These are phyloP conservation scores for Whalleya microplaca DNA, from an alignment of 2,329 filamentous ascomycete species.

Conservation along the genomic window DNA sequence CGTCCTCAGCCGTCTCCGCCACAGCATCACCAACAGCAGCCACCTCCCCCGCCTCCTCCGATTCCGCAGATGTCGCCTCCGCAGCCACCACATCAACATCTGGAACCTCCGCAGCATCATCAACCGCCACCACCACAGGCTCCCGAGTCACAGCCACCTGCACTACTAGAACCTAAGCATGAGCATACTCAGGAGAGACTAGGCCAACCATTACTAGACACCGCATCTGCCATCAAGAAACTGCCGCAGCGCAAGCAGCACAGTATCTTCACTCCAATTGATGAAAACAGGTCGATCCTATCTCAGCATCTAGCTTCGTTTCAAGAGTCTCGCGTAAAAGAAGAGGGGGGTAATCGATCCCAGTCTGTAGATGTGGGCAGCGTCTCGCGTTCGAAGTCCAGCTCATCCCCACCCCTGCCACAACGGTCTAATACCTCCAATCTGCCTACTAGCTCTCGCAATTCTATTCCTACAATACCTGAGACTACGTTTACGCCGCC, in stretches of 20 bases:
- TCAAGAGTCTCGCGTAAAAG: conserved; percentile 52
- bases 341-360: conserved; percentile 52
- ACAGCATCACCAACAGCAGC: conserved; percentile 57
- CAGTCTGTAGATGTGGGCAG: conserved; percentile 68
- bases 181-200: conserved; percentile 53
- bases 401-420: conserved; percentile 58
- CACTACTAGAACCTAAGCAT: conserved; percentile 53
- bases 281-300: conserved; percentile 86
- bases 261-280: conserved; percentile 97
- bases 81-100: conserved; percentile 53
- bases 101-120: conserved; percentile 46
- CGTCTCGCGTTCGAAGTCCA: conserved; percentile 54
- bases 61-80: conserved; percentile 56
- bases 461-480: conserved; percentile 65
- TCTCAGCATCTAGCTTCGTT: conserved; percentile 80
- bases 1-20: conserved; percentile 63
- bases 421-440: conserved; percentile 54
- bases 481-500: conserved; percentile 71
- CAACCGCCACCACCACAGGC: conserved; percentile 52
- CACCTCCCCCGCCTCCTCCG: conserved; percentile 51
- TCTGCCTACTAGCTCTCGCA: conserved; percentile 51
- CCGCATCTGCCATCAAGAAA: conserved; percentile 58
- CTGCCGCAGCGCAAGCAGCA: conserved; percentile 78
- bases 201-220: conserved; percentile 53
- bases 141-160: conserved; percentile 50